Percentiles rank a stretch among this genome's conserved stretches.
Conservation (phyloP, 2,329 filamentous ascomycete species). For the Colletotrichum tamarilloi region DNA sequence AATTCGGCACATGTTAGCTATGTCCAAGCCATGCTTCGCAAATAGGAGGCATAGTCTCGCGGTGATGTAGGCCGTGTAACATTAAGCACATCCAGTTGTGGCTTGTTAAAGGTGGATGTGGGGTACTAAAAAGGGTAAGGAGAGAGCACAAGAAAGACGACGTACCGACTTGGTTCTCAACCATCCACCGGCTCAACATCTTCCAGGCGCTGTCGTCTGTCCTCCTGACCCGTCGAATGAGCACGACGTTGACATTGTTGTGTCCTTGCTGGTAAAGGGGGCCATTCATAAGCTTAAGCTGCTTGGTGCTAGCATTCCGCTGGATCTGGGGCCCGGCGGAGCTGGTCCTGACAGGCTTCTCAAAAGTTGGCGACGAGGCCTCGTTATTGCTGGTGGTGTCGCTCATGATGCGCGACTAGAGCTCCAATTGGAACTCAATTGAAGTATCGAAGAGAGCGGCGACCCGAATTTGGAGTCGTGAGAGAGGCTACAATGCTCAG, state of each 20-base stretch:
- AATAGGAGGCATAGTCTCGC: neutral
- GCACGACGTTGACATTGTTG: conserved; percentile 59
- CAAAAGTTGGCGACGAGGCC: conserved; percentile 24
- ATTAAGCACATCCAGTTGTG: conserved; percentile 2
- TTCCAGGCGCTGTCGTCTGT: conserved; percentile 72
- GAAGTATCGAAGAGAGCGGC: neutral
- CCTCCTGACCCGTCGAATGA: conserved; percentile 67
- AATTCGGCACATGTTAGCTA: conserved; percentile 38
- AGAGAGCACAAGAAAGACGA: conserved; percentile 33
- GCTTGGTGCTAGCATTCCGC: conserved; percentile 34
- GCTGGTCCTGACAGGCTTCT: conserved; percentile 16
- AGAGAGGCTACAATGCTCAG: conserved; percentile 6
- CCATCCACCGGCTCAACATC: conserved; percentile 74
- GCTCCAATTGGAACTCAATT: conserved; percentile 31
- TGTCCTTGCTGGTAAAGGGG: conserved; percentile 68
- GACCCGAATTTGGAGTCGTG: conserved; percentile 17
- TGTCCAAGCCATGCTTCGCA: neutral
- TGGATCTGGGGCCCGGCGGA: conserved; percentile 18
- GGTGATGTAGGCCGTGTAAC: conserved; percentile 14
- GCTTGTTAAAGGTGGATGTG: conserved; percentile 5
- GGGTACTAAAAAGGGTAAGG: neutral
- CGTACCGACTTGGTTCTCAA: conserved; percentile 84
- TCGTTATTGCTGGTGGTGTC: conserved; percentile 25
- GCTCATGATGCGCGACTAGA: conserved; percentile 27
- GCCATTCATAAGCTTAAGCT: conserved; percentile 59